Conservation (phyloP, 495 filamentous ascomycete species). For the Aspergillus conjunctus region DNA sequence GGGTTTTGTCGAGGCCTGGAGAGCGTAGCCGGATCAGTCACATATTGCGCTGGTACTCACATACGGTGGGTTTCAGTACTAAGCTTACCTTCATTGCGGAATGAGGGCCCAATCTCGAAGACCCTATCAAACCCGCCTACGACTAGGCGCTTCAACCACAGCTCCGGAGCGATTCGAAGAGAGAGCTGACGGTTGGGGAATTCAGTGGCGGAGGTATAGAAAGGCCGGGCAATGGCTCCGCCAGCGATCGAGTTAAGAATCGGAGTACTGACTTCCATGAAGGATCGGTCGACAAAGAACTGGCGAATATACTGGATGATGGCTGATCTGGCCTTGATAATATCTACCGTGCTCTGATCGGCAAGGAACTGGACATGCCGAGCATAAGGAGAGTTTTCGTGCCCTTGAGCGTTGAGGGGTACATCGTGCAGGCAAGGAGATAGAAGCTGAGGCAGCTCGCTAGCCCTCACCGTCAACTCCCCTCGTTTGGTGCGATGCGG, state of each 20-base stretch:
- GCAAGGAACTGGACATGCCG: slow-evolving; percentile 81
- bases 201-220: slow-evolving; percentile 72
- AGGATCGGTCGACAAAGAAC: slow-evolving; percentile 68
- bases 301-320: slow-evolving; percentile 74
- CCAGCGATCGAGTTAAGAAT: slow-evolving; percentile 75
- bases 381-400: slow-evolving; percentile 66
- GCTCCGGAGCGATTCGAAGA: slow-evolving; percentile 85
- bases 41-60: neutral
- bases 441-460: slow-evolving; percentile 66
- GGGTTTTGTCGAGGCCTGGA: slow-evolving; percentile 76
- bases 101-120: slow-evolving; percentile 91
- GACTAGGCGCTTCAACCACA: slow-evolving; percentile 92
- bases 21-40: slow-evolving; percentile 1
- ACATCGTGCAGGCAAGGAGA: slow-evolving; percentile 76
- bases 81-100: slow-evolving; percentile 82
- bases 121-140: slow-evolving; percentile 87
- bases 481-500: slow-evolving; percentile 71
- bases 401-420: slow-evolving; percentile 64
- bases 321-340: slow-evolving; percentile 69
- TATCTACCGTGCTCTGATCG: slow-evolving; percentile 64
- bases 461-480: slow-evolving; percentile 75
- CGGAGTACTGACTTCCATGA: slow-evolving; percentile 88
- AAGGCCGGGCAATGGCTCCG: slow-evolving; percentile 84
- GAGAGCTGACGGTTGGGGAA: slow-evolving; percentile 68
- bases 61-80: neutral